Evolutionary conservation across 208 protist species (phyloP), one percentile per base, ranked within the genome.

Genomic region (Polymyxa betae): DNA sequence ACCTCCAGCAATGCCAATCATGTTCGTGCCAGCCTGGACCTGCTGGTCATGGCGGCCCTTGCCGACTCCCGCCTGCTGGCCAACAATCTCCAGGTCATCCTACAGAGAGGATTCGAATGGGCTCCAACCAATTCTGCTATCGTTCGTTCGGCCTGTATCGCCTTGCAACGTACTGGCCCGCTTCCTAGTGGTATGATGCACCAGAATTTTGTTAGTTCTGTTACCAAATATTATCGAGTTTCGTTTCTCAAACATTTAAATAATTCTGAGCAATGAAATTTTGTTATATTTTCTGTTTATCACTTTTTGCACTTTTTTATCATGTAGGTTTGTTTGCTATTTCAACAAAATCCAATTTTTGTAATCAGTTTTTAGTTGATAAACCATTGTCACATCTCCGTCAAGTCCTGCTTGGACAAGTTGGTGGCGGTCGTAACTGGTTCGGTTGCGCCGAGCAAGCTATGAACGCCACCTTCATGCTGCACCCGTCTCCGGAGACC

Each of bases 391-490:
- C 35, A 5, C 72, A 82, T 43, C 40, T 82, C 16, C 72, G 72
- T 40, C 40, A 20, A 16, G 72, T 82, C 35, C n/a, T 82, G 72
- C 12, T 16, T 5, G 72, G 35, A 5, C n/a, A 82, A 35, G n/a
- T 82, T 20, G 72, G 16, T n/a, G 35, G 10, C 12, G 72, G 72
- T 35, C n/a, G 16, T 20, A 12, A 82, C 35, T 91, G 89, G 89
- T 44, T 64, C 44, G 1, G 29, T 20, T n/a, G n/a, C 29, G 52
- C 64, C 38, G 54, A 88, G 68, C 20, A 82, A 45, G 89, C 89
- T 43, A 87, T 91, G 41, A 60, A 91, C 38, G 44, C 89, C 1
- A 45, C 38, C 16, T 91, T 91, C 49, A 54, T 12, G 35, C 20
- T 91, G 45, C 72, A 87, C 68, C 38, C 60, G 35, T 12, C 0